Evolutionary conservation across 495 filamentous ascomycete species (phyloP), one percentile per base, ranked within the genome.

Genomic region (Aspergillus olivimuriae): DNA sequence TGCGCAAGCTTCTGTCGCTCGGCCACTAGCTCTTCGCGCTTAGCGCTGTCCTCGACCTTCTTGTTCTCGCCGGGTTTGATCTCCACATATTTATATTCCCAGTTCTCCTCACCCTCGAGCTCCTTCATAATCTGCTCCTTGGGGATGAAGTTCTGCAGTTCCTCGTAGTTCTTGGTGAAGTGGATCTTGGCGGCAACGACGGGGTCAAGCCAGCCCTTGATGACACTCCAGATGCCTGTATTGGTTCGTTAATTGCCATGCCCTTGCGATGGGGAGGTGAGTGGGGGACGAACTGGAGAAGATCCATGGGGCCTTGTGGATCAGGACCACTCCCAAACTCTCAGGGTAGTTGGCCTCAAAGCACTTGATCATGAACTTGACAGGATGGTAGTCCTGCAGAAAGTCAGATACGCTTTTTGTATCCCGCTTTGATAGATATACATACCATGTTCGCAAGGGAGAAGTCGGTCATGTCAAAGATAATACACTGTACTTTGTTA

Each of bases 291-390:
- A 51, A 85, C 86, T 82, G 67, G 92, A 87, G 70, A 98, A 98
- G 28, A 97, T 69, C 92, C 91, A 98, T 4, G 92, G 92, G 0
- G 92, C 82, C 62, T 95, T 95, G 69, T 98, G 89, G 24, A 98
- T 87, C n/a, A 97, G 81, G 5, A 97, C 89, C 4, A 87, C 72
- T 35, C 94, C 92, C 0, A 98, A 73, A 39, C 77, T 86, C 60
- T 97, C 94, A 19, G 94, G 92, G 58, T 97, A 98, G 65, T 98
- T 97, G 39, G 92, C 94, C 68, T 97, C 94, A 60, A 98, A 98
- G 65, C 89, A 95, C 69, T 95, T 95, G 70, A 97, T 96, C 80
- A 98, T 94, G 72, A 96, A 97, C 56, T 91, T 97, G 18, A 98
- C 88, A 0, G 92, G 92, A 0, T 87, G 78, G 58, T 97, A 97